Evolutionary conservation across 139 green algal genomes (phyloP), one percentile per base, ranked within the genome.

Genomic region (Picochlorum sp.): DNA sequence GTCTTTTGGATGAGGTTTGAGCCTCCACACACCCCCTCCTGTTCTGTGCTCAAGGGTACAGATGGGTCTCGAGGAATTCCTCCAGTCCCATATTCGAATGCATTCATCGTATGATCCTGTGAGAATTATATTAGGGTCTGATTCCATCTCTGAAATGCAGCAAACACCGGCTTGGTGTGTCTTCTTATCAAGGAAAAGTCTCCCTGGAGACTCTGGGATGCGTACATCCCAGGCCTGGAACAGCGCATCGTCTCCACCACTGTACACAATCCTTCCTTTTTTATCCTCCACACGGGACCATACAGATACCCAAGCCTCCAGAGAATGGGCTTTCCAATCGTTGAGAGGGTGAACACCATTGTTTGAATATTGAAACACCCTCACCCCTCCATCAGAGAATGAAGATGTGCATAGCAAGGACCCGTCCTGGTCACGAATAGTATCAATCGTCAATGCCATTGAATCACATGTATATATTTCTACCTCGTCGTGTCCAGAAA

Each of bases 91-190:
- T 30, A 93, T 30, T 23, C 90, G 47, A n/a, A 86, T 62, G 6
- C 58, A 3, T 60, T 97, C 90, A 57, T 97, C 90, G 55, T 97
- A 97, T 50, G 77, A 87, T 30, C 90, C 90, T 1, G 88, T 97
- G 14, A 70, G 73, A 6, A 92, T 30, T 20, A 86, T 11, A 68
- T 92, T 71, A 26, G 77, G 52, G 3, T 60, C 11, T 6, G 34
- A 15, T 1, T 76, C 72, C n/a, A 68, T 83, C 68, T 63, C 73
- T 14, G 56, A 50, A 34, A 96, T 82, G 67, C 81, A 92, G 71
- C 82, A 92, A 26, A 96, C 90, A 8, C 90, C 90, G 30, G 89
- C 87, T 2, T 31, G 64, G 65, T 96, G 90, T 13, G 68, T 57
- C 8, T 67, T 74, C 37, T 31, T 10, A 66, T 67, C 38, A 21